phyloP scores from a whole-genome alignment of 2,329 filamentous ascomycete species.

The Tolypocladium tropicale region DNA sequence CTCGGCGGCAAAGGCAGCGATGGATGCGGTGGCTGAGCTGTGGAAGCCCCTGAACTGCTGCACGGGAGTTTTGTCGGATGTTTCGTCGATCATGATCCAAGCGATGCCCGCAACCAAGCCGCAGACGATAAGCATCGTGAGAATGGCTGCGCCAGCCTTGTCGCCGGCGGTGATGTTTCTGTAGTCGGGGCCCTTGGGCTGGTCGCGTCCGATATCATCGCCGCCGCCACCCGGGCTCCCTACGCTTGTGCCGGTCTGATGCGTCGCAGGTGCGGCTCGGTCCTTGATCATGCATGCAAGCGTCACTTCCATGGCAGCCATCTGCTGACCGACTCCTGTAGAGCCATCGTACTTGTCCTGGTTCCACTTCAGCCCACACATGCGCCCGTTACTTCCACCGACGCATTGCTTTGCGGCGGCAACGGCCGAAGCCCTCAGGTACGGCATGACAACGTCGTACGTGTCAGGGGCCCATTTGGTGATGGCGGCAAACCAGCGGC shows the following conservation, averaged over 20 bases:
- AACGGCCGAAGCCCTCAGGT: constrained; percentile 43
- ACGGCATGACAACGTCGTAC: constrained; percentile 38
- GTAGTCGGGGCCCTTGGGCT: constrained; percentile 13
- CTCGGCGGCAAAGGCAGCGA: constrained; percentile 11
- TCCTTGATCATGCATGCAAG: constrained; percentile 47
- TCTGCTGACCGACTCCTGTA: constrained; percentile 58
- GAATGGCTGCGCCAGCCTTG: constrained; percentile 55
- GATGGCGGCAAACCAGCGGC: constrained; percentile 50
- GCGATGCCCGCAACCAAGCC: constrained; percentile 41
- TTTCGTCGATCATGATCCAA: constrained; percentile 41
- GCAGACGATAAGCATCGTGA: constrained; percentile 47
- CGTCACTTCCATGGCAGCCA: constrained; percentile 57
- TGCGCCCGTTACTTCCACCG: constrained; percentile 43
- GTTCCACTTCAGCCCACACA: constrained; percentile 53
- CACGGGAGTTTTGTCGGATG: constrained; percentile 18
- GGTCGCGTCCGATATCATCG: constrained; percentile 30
- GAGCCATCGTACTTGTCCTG: constrained; percentile 46
- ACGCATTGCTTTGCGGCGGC: constrained; percentile 47
- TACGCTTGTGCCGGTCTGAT: constrained; percentile 42
- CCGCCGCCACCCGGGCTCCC: constrained; percentile 37
- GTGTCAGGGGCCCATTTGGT: constrained; percentile 56
- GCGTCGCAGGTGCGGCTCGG: constrained; percentile 31
- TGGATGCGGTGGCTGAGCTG: constrained; percentile 8
- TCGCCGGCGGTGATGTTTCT: constrained; percentile 43
- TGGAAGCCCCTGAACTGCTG: constrained; percentile 20